Evolutionary conservation across 176 grass and related monocot genomes (phyloP), one percentile per base, ranked within the genome.

Genomic region (Stipa capillata): DNA sequence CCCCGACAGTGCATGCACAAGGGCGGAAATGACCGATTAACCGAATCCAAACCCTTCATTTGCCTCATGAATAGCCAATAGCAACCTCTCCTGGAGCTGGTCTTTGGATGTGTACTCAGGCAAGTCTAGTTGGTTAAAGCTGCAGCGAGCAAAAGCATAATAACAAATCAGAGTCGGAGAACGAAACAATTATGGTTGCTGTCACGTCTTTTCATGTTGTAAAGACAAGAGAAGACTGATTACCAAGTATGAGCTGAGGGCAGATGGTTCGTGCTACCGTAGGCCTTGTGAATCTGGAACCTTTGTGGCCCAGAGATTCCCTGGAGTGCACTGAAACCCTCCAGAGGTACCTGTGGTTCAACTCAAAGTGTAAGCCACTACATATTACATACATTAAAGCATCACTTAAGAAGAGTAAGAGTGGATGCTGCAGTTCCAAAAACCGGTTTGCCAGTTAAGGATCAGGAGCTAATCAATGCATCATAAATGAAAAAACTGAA

Each of bases 211-310:
- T 53, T 47, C 27, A 66, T 17, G 63, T 23, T 25, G 18, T 68
- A 54, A 73, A 17, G 2, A 73, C 5, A 82, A 8, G 64, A 48
- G 17, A 71, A 63, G 76, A 83, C 27, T 16, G 8, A 33, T 68
- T 93, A 99, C 96, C 96, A 99, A 40, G 96, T 99, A 89, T 99
- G 97, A 51, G 97, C 97, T 54, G 92, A 99, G 80, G 97, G 97
- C 45, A 99, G 60, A 83, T 99, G 97, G 45, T 95, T 91, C 34
- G 93, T 88, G 81, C 86, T 99, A 44, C 97, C 97, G 7, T 99
- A 99, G 13, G 97, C 97, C 86, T 99, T 99, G 84, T 99, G 97
- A 79, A 99, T 89, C 92, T 99, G 97, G 81, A 93, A 93, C 72
- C 86, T 84, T 56, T 99, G 97, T 41, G 88, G 83, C 23, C 97